A percentile compares a stretch with the other conserved stretches of the same genome.
Conservation (phyloP, 73 alveolate species). For the Effrenium voratum region DNA sequence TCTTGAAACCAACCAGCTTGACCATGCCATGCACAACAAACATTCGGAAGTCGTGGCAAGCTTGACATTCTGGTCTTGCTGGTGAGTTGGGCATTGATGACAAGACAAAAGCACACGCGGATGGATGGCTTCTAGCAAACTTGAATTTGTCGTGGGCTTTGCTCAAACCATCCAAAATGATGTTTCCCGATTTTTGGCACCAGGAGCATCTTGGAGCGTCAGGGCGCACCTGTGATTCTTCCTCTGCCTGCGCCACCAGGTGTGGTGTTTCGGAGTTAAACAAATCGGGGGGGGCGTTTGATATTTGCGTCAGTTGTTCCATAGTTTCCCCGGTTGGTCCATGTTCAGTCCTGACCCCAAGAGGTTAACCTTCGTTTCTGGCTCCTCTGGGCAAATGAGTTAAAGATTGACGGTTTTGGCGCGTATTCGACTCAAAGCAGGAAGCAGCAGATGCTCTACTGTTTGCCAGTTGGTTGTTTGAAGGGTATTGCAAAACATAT, state of each 20-base stretch:
- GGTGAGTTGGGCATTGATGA: neutral
- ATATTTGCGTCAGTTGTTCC: neutral
- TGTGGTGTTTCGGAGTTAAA: neutral
- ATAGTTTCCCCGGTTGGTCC: neutral
- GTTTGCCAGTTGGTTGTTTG: no score
- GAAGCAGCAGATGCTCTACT: no score
- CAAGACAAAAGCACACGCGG: neutral
- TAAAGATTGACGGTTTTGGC: neutral
- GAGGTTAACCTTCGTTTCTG: neutral
- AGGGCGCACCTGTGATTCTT: neutral
- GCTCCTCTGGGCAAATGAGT: neutral
- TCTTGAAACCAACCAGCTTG: no score
- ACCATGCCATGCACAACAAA: neutral
- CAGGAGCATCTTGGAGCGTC: conserved; percentile 71
- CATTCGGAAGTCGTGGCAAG: neutral
- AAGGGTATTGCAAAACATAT: no score
- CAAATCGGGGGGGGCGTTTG: neutral
- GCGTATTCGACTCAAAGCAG: no score
- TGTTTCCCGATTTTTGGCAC: neutral
- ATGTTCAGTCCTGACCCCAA: neutral
- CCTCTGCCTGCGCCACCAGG: neutral
- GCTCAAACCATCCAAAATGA: neutral
- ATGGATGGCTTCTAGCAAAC: neutral
- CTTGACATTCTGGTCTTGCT: neutral
- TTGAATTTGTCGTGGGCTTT: neutral